Base-by-base conservation (phyloP, 2,329 filamentous ascomycete species). In the Pyricularia sp. region DNA sequence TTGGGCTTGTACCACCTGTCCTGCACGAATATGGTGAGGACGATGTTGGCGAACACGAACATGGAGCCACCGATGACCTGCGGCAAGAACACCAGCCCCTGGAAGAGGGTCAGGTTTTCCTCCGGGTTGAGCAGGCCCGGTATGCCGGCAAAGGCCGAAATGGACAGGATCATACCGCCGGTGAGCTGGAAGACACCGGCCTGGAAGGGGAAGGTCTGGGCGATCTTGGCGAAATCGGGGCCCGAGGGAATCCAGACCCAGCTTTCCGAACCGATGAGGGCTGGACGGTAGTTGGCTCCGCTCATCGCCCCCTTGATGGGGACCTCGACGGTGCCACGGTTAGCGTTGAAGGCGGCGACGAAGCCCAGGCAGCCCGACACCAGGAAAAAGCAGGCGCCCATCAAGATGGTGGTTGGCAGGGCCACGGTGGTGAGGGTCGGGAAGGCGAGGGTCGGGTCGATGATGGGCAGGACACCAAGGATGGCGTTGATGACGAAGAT, bases 1-100 rank as follows among this genome's bases (percentile, higher is more conserved):
- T 70, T 70, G 25, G 72, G 71, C 63, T 66, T 68, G 66, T 70
- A 72, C 72, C 69, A 72, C 58, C 14, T 66, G 30, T 70, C 68
- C 66, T 72, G 70, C 20, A 64, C 14, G 65, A 28, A 66, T 50
- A 73, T 64, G 10, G 69, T 23, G 59, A 72, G 68, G 55, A 33
- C 55, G 28, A 69, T 12, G 66, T 72, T 72, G 31, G 67, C 69
- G 7, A 71, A 9, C 25, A 71, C 30, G 55, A 71, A 71, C 65
- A 72, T 55, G 4, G 30, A 68, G 25, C 68, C 68, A 61, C 70
- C 71, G 3, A 71, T 58, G n/a, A 68, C 11, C n/a, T 70, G 65
- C 1, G 70, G 71, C 28, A 66, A 50, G 36, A 69, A 69, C 12
- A 72, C 68, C 12, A 69, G 67, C 25, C 69, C 55, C 59, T 67